Evolutionary conservation across 371 early-diverging fungal genomes (phyloP), one percentile per base, ranked within the genome.

Genomic region (Fennellomyces sp.): DNA sequence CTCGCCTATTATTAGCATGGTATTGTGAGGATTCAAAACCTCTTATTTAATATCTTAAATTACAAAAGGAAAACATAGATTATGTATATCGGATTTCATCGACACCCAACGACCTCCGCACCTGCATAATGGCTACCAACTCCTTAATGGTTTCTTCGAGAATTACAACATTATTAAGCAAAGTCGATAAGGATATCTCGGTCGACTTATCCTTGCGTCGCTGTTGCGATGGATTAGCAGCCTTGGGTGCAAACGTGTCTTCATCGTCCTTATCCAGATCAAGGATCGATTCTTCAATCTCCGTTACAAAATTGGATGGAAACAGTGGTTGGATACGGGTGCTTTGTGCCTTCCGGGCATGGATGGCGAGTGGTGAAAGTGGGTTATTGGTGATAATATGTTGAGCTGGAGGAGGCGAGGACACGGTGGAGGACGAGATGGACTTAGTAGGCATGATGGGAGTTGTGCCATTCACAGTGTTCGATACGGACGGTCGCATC

Each of bases 121-220:
- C 91, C 67, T 92, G 92, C 57, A 95, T 76, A 21, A 91, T 80
- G 13, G 95, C 93, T 6, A 96, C 84, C 8, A 95, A 70, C 65
- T 97, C 97, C 65, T 96, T 96, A 30, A 92, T 88, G 5, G 88
- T 82, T 75, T 97, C 97, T 63, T 97, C 94, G 54, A 97, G 61
- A 27, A 96, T 91, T 15, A 97, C 88, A 15, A 94, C 91, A 69
- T 96, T 96, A 63, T 93, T 94, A 12, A 92, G 66, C 28, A 92
- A 61, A 69, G 86, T 86, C 19, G 87, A 85, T 29, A 92, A 63
- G 7, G 78, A 75, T 56, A 83, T 89, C 42, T 70, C 76, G 23
- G 77, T 88, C 52, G 74, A 80, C 64, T 68, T 85, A 60, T 76
- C 71, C 45, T 61, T 59, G 35, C 71, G 64, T 27, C 66, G 68